Base-by-base conservation (phyloP, 2,329 filamentous ascomycete genomes). In the Paecilomyces variotii region DNA sequence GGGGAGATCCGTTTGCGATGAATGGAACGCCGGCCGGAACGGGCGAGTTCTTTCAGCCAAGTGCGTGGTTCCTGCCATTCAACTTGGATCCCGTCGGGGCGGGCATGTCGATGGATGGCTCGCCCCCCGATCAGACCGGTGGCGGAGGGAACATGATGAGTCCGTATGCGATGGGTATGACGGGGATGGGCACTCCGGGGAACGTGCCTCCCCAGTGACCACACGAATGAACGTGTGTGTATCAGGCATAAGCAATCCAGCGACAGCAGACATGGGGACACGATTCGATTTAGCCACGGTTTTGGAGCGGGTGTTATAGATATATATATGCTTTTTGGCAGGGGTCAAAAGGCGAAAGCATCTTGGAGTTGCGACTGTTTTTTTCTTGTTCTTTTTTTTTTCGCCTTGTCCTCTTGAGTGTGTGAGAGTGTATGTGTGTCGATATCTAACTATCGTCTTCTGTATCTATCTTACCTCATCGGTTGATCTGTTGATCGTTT, bases 11-110 rank as follows among this genome's bases (percentile, higher is more conserved):
- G 10, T 62, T 75, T 10, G 72, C 74, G 55, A 68, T 72, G 6
- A 19, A 57, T 28, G 64, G 67, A 49, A 70, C 69, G 3, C 71
- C 70, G 0, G 66, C 73, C 1, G 73, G 69, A 3, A 68, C 69
- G 4, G 72, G 71, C 54, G 74, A 74, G 50, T 74, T 70, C 59
- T 71, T 74, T 57, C 74, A 76, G 51, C 73, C 74, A 53, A 87
- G 87, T 56, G 90, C 89, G 4, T 97, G 92, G 90, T 96, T 95
- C 72, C 86, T 96, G 79, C 91, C 92, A 1, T 96, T 96, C 74
- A 95, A 96, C 70, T 85, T 96, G 74, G 89, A 94, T 59, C 89
- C 91, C 3, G 59, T 73, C 19, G 64, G 69, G 25, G 53, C 53
- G 9, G 59, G 57, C n/a, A 35, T 62, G 19, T 58, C 59, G 27